Evolutionary conservation across 257 asterid species (phyloP).

Genomic region (Solanum ossicruentum): DNA sequence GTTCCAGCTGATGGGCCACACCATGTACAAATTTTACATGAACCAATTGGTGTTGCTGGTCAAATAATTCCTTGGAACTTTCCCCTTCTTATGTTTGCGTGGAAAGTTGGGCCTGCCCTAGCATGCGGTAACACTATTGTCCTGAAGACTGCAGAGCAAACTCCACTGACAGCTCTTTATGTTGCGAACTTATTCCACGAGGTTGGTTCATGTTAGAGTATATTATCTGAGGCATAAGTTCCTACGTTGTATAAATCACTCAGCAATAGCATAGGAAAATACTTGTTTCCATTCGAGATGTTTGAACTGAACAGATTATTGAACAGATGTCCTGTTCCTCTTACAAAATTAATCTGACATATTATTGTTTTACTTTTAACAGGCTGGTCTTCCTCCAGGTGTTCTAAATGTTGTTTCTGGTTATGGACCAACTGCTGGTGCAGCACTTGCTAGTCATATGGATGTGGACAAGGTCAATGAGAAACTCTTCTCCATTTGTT

Average conservation of each 20-base stretch:
- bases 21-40: constrained; percentile 56
- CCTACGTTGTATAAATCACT: not conserved
- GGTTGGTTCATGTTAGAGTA: constrained; percentile 17
- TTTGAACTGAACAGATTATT: not conserved
- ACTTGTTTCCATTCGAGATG: not conserved
- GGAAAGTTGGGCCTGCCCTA: constrained; percentile 75
- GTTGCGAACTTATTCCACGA: constrained; percentile 60
- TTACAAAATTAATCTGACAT: not conserved
- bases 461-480: constrained; percentile 69
- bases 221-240: not conserved
- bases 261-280: not conserved
- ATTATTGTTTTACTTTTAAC: not conserved
- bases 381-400: constrained; percentile 77
- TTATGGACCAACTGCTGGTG: constrained; percentile 77
- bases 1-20: constrained; percentile 66
- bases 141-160: constrained; percentile 82
- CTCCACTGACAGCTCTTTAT: constrained; percentile 67
- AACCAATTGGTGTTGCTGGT: constrained; percentile 85
- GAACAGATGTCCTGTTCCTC: not conserved
- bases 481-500: not conserved
- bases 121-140: constrained; percentile 67
- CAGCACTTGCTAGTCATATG: constrained; percentile 78
- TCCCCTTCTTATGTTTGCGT: constrained; percentile 71
- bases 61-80: constrained; percentile 87
- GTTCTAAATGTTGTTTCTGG: constrained; percentile 64